Conservation (phyloP, 192 early-diverging fungal genomes). For the Backusella psychrophila region DNA sequence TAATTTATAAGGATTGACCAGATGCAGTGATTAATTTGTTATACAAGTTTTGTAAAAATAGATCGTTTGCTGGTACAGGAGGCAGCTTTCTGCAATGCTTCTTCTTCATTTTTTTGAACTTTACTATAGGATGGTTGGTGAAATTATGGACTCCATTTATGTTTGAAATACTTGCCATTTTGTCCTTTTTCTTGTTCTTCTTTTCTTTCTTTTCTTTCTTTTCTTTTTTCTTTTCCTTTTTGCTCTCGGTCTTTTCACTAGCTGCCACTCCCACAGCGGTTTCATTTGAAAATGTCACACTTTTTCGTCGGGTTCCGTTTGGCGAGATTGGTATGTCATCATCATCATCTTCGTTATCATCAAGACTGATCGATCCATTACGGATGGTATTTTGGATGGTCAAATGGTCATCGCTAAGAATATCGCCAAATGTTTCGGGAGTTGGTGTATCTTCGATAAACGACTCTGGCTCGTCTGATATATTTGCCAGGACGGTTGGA, state of each 20-base stretch:
- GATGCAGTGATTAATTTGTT: not conserved
- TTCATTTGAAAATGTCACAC: slow-evolving; percentile 4
- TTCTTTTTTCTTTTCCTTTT: slow-evolving; percentile 1
- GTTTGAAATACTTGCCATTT: slow-evolving; percentile 15
- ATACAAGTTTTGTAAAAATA: slow-evolving; percentile 6
- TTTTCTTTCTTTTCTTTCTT: not conserved
- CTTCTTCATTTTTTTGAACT: slow-evolving; percentile 15
- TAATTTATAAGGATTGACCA: not conserved
- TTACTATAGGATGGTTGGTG: slow-evolving; percentile 16
- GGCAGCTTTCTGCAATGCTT: slow-evolving; percentile 7
- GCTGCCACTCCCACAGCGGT: not conserved
- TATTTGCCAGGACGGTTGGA: not conserved
- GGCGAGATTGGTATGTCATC: not conserved
- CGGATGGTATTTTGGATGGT: slow-evolving; percentile 13
- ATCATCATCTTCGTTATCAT: not conserved
- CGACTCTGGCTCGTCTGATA: not conserved
- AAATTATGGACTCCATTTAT: slow-evolving; percentile 6
- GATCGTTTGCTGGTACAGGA: slow-evolving; percentile 1
- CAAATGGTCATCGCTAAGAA: slow-evolving; percentile 1
- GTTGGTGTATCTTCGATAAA: not conserved
- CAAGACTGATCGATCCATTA: not conserved
- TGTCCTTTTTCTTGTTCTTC: not conserved
- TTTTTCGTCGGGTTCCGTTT: not conserved
- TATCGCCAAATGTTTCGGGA: not conserved
- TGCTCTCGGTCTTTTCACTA: not conserved